Conservation (phyloP, 148 eudicot genomes). For the Amaranthus hypochondriacus region DNA sequence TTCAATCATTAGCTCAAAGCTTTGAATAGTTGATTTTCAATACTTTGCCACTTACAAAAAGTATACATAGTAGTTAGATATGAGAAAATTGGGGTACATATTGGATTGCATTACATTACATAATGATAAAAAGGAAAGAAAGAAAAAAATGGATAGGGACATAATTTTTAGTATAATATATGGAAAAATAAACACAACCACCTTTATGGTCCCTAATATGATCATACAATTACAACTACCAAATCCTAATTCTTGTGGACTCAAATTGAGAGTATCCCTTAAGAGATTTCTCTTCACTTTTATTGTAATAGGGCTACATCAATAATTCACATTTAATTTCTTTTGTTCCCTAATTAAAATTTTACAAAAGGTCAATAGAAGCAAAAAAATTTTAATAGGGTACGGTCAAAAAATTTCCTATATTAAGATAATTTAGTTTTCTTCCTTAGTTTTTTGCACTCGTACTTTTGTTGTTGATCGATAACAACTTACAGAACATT, state of each 20-base stretch:
- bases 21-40: neutral
- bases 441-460: slow-evolving; percentile 30
- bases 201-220: slow-evolving; percentile 25
- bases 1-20: neutral
- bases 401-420: slow-evolving; percentile 3
- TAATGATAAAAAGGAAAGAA: neutral
- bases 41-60: too few species aligned
- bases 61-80: neutral
- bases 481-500: slow-evolving; percentile 76
- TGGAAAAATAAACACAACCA: slow-evolving; percentile 18
- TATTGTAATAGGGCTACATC: slow-evolving; percentile 24
- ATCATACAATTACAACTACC: slow-evolving; percentile 21
- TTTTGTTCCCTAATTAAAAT: slow-evolving; percentile 12
- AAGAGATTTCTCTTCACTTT: slow-evolving; percentile 12
- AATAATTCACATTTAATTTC: slow-evolving; percentile 28
- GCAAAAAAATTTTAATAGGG: slow-evolving; percentile 14
- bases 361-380: slow-evolving; percentile 24
- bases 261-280: slow-evolving; percentile 14
- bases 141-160: neutral
- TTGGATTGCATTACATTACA: neutral
- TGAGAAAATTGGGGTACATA: slow-evolving; percentile 14
- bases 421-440: neutral
- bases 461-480: slow-evolving; percentile 48
- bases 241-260: slow-evolving; percentile 20
- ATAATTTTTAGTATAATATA: slow-evolving; percentile 11